Conservation (phyloP, 192 early-diverging fungal genomes). For the Backusella psychrophila region DNA sequence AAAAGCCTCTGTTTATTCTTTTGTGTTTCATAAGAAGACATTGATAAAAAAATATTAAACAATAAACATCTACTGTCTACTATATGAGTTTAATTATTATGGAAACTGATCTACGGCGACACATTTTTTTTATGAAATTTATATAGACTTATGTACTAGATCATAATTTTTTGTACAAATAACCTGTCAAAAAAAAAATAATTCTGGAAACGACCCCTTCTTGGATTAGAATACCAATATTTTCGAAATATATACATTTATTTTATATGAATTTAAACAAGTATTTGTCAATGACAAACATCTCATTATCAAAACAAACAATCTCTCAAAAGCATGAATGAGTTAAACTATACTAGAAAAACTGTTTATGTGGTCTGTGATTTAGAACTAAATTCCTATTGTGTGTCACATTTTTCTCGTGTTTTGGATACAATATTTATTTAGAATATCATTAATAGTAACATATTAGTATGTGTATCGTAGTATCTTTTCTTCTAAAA, state of each 20-base stretch:
- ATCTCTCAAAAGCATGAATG: neutral
- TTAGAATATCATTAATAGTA: neutral
- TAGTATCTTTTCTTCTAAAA: neutral
- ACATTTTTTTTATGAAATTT: too few relatives aligned
- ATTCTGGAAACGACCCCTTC: neutral
- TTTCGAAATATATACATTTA: neutral
- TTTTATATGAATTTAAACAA: neutral
- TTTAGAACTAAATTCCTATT: neutral
- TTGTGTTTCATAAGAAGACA: too few relatives aligned
- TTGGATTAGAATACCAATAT: neutral
- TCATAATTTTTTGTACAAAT: too few relatives aligned
- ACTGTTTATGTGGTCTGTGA: neutral
- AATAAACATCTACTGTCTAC: too few relatives aligned
- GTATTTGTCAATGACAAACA: neutral
- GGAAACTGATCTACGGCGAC: too few relatives aligned
- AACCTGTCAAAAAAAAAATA: too few relatives aligned
- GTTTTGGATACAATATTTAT: neutral
- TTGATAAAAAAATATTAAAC: too few relatives aligned
- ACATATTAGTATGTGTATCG: neutral
- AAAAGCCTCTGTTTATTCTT: too few relatives aligned
- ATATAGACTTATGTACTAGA: too few relatives aligned
- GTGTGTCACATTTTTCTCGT: constrained; percentile 1
- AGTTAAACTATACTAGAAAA: neutral
- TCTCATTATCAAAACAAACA: neutral
- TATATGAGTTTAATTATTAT: too few relatives aligned